phyloP scores from a whole-genome alignment of 2,329 filamentous ascomycete genomes.

The Curvularia sp. region DNA sequence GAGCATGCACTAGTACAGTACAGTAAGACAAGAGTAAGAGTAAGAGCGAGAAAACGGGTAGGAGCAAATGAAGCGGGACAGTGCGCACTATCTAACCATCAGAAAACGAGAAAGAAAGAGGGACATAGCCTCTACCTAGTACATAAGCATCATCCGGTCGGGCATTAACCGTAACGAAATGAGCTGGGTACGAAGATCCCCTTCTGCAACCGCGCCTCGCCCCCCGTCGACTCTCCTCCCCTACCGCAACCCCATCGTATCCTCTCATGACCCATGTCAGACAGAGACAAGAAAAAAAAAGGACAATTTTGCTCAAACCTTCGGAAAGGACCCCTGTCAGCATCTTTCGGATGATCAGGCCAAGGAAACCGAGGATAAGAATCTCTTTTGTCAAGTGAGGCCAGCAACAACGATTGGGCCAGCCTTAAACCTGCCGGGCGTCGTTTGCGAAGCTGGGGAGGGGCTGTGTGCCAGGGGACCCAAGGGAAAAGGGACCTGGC shows the following conservation, averaged over 20 bases:
- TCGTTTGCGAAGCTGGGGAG: background rate
- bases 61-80: background rate
- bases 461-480: background rate
- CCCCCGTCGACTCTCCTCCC: background rate
- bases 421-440: background rate
- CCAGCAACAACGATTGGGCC: background rate
- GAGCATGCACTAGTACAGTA: background rate
- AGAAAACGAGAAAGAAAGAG: background rate
- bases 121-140: background rate
- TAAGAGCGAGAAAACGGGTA: conserved; percentile 4
- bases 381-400: background rate
- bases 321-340: background rate
- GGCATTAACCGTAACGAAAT: conserved; percentile 11
- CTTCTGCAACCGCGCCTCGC: background rate
- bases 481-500: background rate
- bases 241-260: background rate
- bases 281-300: background rate
- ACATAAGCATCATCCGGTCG: conserved; percentile 5
- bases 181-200: conserved; percentile 8
- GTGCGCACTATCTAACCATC: background rate
- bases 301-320: background rate
- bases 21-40: background rate
- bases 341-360: background rate
- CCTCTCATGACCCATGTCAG: background rate
- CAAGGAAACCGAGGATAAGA: background rate